Evolutionary conservation across 805 yeast genomes (phyloP).

Genomic region (Nakazawaea holstii): DNA sequence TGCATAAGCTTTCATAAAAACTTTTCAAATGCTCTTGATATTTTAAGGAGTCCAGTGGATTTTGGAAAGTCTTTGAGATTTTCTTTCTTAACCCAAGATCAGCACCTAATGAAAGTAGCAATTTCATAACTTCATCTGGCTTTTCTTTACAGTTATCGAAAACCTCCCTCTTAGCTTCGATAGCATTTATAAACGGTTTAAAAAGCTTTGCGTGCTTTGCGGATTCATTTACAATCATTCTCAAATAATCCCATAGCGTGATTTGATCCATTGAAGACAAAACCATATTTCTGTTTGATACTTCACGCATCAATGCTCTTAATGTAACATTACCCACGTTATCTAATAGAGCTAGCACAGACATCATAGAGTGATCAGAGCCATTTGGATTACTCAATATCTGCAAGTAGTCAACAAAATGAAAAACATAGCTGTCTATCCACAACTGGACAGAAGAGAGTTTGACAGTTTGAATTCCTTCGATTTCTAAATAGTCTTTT

Average conservation of each 20-base stretch:
- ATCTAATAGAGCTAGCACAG: conserved; percentile 19
- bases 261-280: conserved; percentile 12
- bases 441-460: conserved; percentile 46
- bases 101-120: conserved; percentile 26
- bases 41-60: conserved; percentile 15
- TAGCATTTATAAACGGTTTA: conserved; percentile 17
- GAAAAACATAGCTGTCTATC: conserved; percentile 38
- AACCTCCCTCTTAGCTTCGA: conserved; percentile 10
- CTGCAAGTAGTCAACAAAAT: conserved; percentile 44
- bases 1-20: conserved; percentile 29
- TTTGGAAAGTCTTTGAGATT: conserved; percentile 23
- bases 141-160: conserved; percentile 22
- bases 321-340: conserved; percentile 10
- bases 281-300: conserved; percentile 14
- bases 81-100: conserved; percentile 29
- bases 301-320: conserved; percentile 11
- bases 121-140: conserved; percentile 31
- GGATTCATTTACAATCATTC: conserved; percentile 3
- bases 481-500: conserved; percentile 29
- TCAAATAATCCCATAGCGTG: conserved; percentile 10
- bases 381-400: conserved; percentile 28
- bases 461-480: conserved; percentile 38
- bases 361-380: conserved; percentile 22
- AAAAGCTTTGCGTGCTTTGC: conserved; percentile 17
- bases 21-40: conserved; percentile 29